Conservation (phyloP, 225 moss, liverwort and hornwort genomes). For the Pleurozium schreberi region DNA sequence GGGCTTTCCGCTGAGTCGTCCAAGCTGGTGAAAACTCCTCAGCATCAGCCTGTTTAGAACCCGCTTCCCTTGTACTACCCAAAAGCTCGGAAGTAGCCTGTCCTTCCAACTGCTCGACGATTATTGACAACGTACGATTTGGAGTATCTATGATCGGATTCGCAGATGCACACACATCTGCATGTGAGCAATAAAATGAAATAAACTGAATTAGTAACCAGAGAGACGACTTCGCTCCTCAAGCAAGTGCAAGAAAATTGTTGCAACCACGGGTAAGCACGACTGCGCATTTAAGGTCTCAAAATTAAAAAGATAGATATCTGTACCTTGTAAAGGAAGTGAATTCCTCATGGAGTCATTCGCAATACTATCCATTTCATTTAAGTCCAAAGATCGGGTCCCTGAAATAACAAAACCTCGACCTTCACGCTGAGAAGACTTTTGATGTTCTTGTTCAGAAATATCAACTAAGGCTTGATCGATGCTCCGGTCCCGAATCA, state of each 20-base stretch:
- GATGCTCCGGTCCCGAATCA: background rate
- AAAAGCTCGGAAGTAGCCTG: constrained; percentile 2
- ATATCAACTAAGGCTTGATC: background rate
- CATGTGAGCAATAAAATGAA: background rate
- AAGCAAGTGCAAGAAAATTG: background rate
- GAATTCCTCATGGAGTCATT: background rate
- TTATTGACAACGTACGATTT: background rate
- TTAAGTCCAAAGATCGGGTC: constrained; percentile 10
- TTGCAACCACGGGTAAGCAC: background rate
- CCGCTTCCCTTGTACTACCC: background rate
- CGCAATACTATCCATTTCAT: constrained; percentile 3
- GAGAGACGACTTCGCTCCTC: background rate
- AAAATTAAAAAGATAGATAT: background rate
- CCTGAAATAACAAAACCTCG: background rate
- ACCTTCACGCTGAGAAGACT: background rate
- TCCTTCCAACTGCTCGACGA: constrained; percentile 15
- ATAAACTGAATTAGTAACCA: background rate
- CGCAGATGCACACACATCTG: constrained; percentile 21
- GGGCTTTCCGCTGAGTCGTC: constrained; percentile 41
- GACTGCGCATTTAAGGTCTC: background rate
- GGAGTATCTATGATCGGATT: background rate
- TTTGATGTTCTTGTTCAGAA: background rate
- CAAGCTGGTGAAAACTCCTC: constrained; percentile 13
- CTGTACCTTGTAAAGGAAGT: constrained; percentile 9
- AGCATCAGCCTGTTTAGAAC: background rate